Base-by-base conservation (phyloP, 768 basidiomycete genomes). In the Lactarius evosmus region DNA sequence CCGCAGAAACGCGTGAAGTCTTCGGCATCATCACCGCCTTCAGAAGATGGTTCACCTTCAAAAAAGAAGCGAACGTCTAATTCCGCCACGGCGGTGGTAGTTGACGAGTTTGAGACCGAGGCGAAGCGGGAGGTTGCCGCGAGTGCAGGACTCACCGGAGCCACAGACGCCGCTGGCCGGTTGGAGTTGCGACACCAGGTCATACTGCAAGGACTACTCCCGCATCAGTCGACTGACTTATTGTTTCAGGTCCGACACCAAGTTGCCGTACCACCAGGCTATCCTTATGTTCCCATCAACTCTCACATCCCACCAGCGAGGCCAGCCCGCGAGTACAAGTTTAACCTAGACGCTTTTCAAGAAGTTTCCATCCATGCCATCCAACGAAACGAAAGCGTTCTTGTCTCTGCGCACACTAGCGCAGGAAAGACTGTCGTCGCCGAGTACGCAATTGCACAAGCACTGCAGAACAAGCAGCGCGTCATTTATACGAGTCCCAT, bases 401-500 rank as follows among this genome's bases (percentile, higher is more conserved):
- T 99, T 56, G 97, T 99, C 17, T 98, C 96, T 27, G 97, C 97
- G 0, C 97, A 99, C 78, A 99, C 97, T 6, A 95, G 93, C 76
- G 97, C 97, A 38, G 97, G 97, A 72, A 99, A 99, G 78, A 99
- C 97, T 2, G 97, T 98, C 66, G 97, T 99, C 65, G 97, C 97
- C 52, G 97, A 99, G 79, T 99, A 98, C 76, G 97, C 97, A 52
- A 98, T 99, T 72, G 97, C 97, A 0, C 93, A 94, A 74, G 95
- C 92, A 82, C 79, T 99, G 70, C 87, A 87, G 75, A 88, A 90
- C 72, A 94, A 93, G 72, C 92, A 97, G 77, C 83, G 97, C 75
- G 96, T 98, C 70, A 97, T 98, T 66, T 99, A 99, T 78, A 99
- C 97, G 27, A 95, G 92, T 83, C 97, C 97, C 60, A 99, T 99